Percentiles rank a stretch among this genome's conserved stretches.
These are phyloP conservation scores for Cryphonectria naterciae DNA, from an alignment of 2,329 filamentous ascomycete species.

Conservation along the genomic window DNA sequence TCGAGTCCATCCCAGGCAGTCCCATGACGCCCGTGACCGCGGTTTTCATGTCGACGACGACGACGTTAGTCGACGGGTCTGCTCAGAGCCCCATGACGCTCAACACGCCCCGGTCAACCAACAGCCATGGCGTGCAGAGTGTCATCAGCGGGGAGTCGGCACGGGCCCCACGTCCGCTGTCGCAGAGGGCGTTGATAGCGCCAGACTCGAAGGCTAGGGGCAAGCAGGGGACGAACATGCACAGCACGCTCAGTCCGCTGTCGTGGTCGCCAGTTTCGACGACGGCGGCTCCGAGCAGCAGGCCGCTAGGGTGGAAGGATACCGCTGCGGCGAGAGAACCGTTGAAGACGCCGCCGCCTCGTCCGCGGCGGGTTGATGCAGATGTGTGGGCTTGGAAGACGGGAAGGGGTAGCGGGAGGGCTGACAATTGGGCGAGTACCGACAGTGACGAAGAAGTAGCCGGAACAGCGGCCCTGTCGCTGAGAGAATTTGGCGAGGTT, in stretches of 20 bases:
- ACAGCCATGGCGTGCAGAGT: slow-evolving; percentile 6
- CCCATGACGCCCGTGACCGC: slow-evolving; percentile 1
- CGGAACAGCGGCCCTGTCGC: neutral
- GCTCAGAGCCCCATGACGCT: neutral
- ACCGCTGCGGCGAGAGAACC: neutral
- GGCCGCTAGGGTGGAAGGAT: no score
- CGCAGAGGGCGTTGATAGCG: slow-evolving; percentile 22
- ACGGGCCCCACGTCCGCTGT: slow-evolving; percentile 22
- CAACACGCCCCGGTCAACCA: neutral
- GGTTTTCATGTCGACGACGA: neutral
- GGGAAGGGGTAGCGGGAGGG: neutral
- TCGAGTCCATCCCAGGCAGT: slow-evolving; percentile 9
- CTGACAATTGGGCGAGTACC: neutral
- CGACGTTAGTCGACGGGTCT: no score
- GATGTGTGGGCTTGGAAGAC: neutral
- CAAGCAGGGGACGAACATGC: neutral
- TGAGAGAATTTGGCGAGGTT: neutral
- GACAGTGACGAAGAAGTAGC: neutral
- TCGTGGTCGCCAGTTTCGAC: neutral
- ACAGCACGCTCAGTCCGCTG: slow-evolving; percentile 10
- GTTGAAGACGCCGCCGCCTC: neutral
- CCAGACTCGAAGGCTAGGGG: slow-evolving; percentile 3
- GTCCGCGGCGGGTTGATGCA: neutral
- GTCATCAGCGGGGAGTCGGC: slow-evolving; percentile 13
- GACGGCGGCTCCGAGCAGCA: neutral